Evolutionary conservation across 192 early-diverging fungal species (phyloP).

Genomic region (Dissophora ornata): DNA sequence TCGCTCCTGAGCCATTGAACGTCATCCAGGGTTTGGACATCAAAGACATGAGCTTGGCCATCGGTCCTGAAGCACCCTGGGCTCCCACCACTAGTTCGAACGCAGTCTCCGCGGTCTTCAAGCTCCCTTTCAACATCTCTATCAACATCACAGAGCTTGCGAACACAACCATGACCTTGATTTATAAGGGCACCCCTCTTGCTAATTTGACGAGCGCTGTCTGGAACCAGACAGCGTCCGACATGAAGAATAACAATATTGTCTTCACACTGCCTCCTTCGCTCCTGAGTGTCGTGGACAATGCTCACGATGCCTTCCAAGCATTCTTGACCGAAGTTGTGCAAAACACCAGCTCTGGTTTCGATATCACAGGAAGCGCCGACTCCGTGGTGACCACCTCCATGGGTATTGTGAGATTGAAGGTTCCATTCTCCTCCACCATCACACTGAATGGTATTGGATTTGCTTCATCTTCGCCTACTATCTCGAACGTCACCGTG

Average conservation of each 20-base stretch:
- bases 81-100: slow-evolving; percentile 35
- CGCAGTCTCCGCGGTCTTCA: slow-evolving; percentile 35
- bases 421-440: slow-evolving; percentile 37
- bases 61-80: slow-evolving; percentile 31
- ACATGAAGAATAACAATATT: slow-evolving; percentile 51
- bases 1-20: slow-evolving; percentile 21
- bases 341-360: slow-evolving; percentile 32
- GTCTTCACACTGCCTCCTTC: slow-evolving; percentile 46
- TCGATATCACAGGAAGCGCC: slow-evolving; percentile 39
- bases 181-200: slow-evolving; percentile 40
- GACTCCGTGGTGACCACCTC: slow-evolving; percentile 36
- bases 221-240: slow-evolving; percentile 41
- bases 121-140: slow-evolving; percentile 45
- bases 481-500: slow-evolving; percentile 33
- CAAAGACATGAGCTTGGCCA: slow-evolving; percentile 25
- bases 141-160: slow-evolving; percentile 44
- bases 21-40: slow-evolving; percentile 44
- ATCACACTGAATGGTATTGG: slow-evolving; percentile 40
- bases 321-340: slow-evolving; percentile 27
- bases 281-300: slow-evolving; percentile 29
- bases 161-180: slow-evolving; percentile 46
- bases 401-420: slow-evolving; percentile 41
- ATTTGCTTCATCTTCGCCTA: slow-evolving; percentile 25
- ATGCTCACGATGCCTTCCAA: slow-evolving; percentile 45
- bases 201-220: slow-evolving; percentile 38